Evolutionary conservation across 805 yeast species (phyloP), one percentile per base, ranked within the genome.

Genomic region (Wickerhamomyces subpelliculosus): DNA sequence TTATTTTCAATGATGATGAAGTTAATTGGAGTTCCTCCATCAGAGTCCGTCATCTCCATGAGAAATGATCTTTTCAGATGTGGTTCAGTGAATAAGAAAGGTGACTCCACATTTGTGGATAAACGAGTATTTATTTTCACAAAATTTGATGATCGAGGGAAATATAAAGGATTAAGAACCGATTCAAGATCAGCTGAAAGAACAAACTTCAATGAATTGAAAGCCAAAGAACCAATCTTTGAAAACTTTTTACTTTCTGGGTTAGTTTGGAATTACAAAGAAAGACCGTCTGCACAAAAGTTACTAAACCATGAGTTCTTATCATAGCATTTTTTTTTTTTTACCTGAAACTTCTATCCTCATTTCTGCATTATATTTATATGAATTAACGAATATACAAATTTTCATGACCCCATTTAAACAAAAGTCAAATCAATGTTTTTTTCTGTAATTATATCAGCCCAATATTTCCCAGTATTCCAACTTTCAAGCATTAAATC

Each of bases 1-100:
- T 87, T 87, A 54, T 70, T 85, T 50, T 70, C 74, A 52, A 72
- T 77, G 52, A 82, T 83, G 35, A 82, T 85, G 61, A 72, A 86
- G 51, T 62, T 84, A 31, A 77, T 85, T 80, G 95, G 95, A n/a
- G 81, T 89, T 5, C 96, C 96, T 22, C 77, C 58, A 19, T 58
- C 60, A 27, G 37, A 55, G 3, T 57, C 65, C 5, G 64, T 79
- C 3, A 20, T 60, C 12, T 47, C 54, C 8, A 57, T 71, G 38
- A 54, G 80, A 27, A 53, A 62, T 8, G 64, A 60, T 8, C 39
- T 29, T n/a, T n/a, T n/a, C n/a, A n/a, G n/a, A n/a, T n/a, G n/a
- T n/a, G n/a, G n/a, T n/a, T n/a, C n/a, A n/a, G n/a, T n/a, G n/a
- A n/a, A n/a, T n/a, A n/a, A n/a, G n/a, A n/a, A n/a, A n/a, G n/a